Conservation (phyloP, 2,329 filamentous ascomycete genomes). For the Coniochaeta ligniaria region DNA sequence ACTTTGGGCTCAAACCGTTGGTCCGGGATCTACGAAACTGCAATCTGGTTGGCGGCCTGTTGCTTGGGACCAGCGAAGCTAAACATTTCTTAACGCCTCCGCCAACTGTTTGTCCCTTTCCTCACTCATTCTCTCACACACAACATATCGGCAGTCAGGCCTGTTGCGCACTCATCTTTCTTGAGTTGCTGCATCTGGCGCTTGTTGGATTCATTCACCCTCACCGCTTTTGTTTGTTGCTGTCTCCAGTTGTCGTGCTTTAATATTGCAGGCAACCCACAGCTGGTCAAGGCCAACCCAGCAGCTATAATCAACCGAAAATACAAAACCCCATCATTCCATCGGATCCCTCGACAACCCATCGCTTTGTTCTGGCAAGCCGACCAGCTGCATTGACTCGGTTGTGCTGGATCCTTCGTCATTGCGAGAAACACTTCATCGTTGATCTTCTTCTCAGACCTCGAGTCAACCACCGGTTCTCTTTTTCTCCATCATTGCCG, state of each 20-base stretch:
- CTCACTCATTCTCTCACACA: constrained; percentile 4
- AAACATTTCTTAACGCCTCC: neutral
- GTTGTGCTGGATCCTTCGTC: neutral
- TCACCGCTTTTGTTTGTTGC: neutral
- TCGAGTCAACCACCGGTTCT: neutral
- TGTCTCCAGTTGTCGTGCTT: neutral
- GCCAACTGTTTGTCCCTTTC: neutral
- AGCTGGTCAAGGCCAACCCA: neutral
- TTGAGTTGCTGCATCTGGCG: neutral
- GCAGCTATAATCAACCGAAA: neutral
- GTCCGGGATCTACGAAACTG: neutral
- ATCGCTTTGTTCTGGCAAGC: neutral
- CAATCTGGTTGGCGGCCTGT: neutral
- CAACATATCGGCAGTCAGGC: neutral
- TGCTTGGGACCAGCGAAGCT: neutral
- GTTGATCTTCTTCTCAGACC: neutral
- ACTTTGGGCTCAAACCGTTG: neutral
- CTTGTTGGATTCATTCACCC: neutral
- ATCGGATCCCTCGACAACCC: neutral
- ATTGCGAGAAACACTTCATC: neutral
- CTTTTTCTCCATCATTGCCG: constrained; percentile 1
- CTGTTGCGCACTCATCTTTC: neutral
- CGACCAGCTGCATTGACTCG: neutral
- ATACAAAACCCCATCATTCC: neutral
- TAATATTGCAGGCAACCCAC: neutral